Evolutionary conservation across 805 yeast genomes (phyloP), one percentile per base, ranked within the genome.

Genomic region (Pichia thaimueangensis): DNA sequence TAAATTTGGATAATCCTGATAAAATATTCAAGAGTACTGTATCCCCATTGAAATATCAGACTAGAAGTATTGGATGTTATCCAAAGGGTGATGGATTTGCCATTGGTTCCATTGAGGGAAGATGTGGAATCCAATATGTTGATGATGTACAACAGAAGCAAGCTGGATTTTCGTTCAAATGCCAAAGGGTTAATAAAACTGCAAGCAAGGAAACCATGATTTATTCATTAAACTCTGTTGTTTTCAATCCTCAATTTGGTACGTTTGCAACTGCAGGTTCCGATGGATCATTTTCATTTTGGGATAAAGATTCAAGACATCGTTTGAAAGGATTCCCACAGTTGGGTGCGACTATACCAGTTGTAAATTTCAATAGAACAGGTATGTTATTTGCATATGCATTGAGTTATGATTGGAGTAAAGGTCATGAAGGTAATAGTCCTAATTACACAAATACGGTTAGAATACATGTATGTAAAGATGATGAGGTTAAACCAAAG

Each of bases 11-110:
- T 53, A 77, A 78, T 47, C 98, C 98, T 3, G 85, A 82, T 45
- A 74, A 74, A 43, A 82, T 91, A 35, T 88, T 85, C 67, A 86
- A 85, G 58, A 76, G 76, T 41, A 58, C 71, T 33, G 70, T 71
- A 62, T 81, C 94, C 16, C 95, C 96, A 13, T 71, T 93, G 54
- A 87, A 88, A 65, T 82, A 81, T 78, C 97, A 89, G 68, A 88
- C 96, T 0, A 72, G 96, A 49, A 67, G 82, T 2, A 71, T 93
- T 1, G 68, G 83, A 12, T 91, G 97, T 59, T 86, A 81, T 61
- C 89, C 89, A n/a, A 81, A 78, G 49, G 97, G 95, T 11, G 82
- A 85, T 55, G 97, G 97, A 9, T 93, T 74, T 63, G 96, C 96
- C 1, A 65, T 93, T 37, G 97, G 96, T 5, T 82, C 95, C 6